phyloP scores from a whole-genome alignment of 2,329 filamentous ascomycete genomes.

The Aspergillus sp. region DNA sequence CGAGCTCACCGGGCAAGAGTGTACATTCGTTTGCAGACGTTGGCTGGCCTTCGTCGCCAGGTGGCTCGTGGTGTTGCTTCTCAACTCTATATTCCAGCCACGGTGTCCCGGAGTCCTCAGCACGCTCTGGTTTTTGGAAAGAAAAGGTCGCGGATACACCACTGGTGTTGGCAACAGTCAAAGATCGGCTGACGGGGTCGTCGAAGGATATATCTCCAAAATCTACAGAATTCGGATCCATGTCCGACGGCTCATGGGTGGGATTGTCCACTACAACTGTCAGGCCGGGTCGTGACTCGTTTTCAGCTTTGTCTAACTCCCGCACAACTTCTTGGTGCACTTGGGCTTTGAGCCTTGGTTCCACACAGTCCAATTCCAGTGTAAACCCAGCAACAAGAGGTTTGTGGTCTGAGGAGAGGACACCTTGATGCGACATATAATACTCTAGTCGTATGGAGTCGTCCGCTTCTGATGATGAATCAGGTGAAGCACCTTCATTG shows the following conservation, averaged over 20 bases:
- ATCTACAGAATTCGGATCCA: slow-evolving; percentile 61
- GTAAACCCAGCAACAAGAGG: slow-evolving; percentile 81
- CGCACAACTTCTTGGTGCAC: slow-evolving; percentile 84
- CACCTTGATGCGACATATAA: slow-evolving; percentile 85
- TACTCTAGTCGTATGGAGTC: slow-evolving; percentile 59
- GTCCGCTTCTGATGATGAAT: slow-evolving; percentile 33
- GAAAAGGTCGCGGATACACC: slow-evolving; percentile 75
- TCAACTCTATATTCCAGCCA: slow-evolving; percentile 75
- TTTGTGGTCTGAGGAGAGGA: slow-evolving; percentile 94
- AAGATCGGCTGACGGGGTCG: slow-evolving; percentile 61
- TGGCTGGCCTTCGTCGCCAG: slow-evolving; percentile 27
- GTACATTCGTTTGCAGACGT: slow-evolving; percentile 54
- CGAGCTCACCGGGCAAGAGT: slow-evolving; percentile 81
- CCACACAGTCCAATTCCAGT: slow-evolving; percentile 80
- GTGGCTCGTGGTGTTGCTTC: slow-evolving; percentile 44
- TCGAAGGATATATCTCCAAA: slow-evolving; percentile 75
- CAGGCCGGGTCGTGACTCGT: slow-evolving; percentile 79
- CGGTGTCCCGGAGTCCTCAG: slow-evolving; percentile 45
- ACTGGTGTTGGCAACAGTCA: slow-evolving; percentile 92
- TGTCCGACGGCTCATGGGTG: slow-evolving; percentile 31
- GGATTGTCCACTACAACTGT: slow-evolving; percentile 75
- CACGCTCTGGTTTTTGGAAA: slow-evolving; percentile 68
- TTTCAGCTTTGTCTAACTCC: slow-evolving; percentile 86
- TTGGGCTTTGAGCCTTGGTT: slow-evolving; percentile 78
- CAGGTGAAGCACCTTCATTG: slow-evolving; percentile 39